Percentiles rank a stretch among this genome's conserved stretches.
phyloP scores from a whole-genome alignment of 257 asterid species.

The Nicotiana sylvestris region DNA sequence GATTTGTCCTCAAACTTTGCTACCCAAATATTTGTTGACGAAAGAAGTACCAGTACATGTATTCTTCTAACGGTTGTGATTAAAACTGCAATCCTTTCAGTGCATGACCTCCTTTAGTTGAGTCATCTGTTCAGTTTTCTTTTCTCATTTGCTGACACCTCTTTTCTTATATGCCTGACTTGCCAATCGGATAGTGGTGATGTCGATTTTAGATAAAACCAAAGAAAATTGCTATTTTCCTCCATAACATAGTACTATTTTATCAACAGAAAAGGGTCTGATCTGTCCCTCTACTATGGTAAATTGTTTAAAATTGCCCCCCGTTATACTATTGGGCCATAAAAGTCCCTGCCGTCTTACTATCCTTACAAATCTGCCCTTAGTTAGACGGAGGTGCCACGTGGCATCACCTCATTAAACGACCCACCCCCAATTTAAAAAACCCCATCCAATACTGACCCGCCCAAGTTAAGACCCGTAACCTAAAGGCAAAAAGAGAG shows the following conservation, averaged over 20 bases:
- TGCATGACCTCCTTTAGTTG: not conserved
- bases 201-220: not conserved
- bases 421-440: too few species aligned
- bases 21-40: not conserved
- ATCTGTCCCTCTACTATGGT: too few species aligned
- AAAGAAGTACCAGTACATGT: not conserved
- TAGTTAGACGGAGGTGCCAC: too few species aligned
- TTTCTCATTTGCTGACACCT: slow-evolving; percentile 1
- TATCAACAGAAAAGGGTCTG: not conserved
- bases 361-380: too few species aligned
- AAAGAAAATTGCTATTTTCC: not conserved
- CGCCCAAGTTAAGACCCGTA: too few species aligned
- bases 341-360: too few species aligned
- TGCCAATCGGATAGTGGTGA: not conserved
- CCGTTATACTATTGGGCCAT: too few species aligned
- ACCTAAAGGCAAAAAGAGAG: too few species aligned
- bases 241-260: not conserved
- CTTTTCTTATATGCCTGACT: not conserved
- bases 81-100: not conserved
- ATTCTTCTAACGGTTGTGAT: not conserved
- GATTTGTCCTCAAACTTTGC: not conserved
- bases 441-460: too few species aligned
- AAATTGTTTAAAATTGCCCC: too few species aligned
- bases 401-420: too few species aligned
- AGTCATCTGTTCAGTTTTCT: not conserved